A percentile compares a stretch with the other conserved stretches of the same genome.
Conservation (phyloP, 106 monocot species). For the Dendrobium nobile region DNA sequence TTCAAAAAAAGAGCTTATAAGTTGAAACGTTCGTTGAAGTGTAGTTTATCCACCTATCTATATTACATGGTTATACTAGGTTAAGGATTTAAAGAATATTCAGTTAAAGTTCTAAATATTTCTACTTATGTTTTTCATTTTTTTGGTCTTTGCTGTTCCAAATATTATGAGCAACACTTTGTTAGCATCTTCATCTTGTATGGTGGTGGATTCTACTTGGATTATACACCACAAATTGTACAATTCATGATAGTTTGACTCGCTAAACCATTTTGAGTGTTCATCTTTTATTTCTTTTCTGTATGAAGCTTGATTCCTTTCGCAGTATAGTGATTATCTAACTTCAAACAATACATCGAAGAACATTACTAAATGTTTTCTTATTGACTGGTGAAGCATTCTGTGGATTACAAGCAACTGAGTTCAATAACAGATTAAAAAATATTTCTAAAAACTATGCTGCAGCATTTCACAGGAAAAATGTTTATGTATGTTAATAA, state of each 20-base stretch:
- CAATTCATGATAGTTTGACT: not conserved
- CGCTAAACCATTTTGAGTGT: not conserved
- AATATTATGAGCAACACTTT: not conserved
- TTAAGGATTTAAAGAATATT: not conserved
- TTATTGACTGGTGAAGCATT: constrained; percentile 96
- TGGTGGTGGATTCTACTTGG: not conserved
- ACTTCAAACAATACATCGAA: constrained; percentile 15
- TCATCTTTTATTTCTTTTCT: not conserved
- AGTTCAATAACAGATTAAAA: constrained; percentile 83
- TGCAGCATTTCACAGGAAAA: constrained; percentile 74
- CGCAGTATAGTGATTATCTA: constrained; percentile 34
- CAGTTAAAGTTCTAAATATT: not conserved
- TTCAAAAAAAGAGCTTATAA: not conserved
- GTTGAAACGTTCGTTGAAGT: not conserved
- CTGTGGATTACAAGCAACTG: constrained; percentile 70
- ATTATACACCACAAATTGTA: not conserved
- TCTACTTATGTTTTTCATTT: not conserved
- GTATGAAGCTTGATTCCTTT: not conserved
- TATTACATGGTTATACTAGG: not conserved
- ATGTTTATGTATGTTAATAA: constrained; percentile 67
- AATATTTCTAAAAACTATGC: constrained; percentile 65
- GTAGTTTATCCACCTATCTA: not conserved
- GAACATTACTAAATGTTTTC: constrained; percentile 41
- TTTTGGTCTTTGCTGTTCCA: not conserved
- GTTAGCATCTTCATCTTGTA: not conserved